Conservation (phyloP, 371 early-diverging fungal species). For the Mucor racemosus region DNA sequence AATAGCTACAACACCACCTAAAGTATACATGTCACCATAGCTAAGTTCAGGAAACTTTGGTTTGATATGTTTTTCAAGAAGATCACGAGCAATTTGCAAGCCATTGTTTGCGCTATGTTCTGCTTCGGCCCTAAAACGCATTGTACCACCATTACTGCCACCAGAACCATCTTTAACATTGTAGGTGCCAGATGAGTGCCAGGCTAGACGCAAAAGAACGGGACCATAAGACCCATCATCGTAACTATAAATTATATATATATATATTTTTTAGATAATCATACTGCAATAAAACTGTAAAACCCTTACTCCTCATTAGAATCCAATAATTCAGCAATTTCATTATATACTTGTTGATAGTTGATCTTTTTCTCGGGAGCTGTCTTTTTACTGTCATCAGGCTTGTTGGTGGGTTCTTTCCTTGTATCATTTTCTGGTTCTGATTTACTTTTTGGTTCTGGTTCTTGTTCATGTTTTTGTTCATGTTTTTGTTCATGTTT, state of each 20-base stretch:
- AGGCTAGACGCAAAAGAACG: constrained; percentile 63
- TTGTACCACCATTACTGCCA: constrained; percentile 91
- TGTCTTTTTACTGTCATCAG: neutral
- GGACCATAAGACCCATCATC: constrained; percentile 34
- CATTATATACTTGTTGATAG: constrained; percentile 57
- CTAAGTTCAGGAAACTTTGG: constrained; percentile 70
- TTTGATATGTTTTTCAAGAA: constrained; percentile 74
- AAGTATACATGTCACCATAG: constrained; percentile 84
- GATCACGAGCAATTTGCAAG: constrained; percentile 70
- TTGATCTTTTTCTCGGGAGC: constrained; percentile 47
- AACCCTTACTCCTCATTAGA: constrained; percentile 21
- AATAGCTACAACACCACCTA: constrained; percentile 45
- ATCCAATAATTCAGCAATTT: constrained; percentile 30
- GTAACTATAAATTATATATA: constrained; percentile 15
- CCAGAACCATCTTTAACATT: constrained; percentile 82
- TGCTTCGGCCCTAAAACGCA: constrained; percentile 73
- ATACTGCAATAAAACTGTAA: neutral
- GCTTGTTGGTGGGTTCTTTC: constrained; percentile 1
- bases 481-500: neutral
- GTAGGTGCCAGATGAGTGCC: constrained; percentile 95
- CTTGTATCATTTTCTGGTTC: neutral
- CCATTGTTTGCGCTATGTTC: constrained; percentile 80
- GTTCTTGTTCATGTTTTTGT: neutral
- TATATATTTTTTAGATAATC: neutral
- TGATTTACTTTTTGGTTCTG: neutral